Evolutionary conservation across 306 rosid genomes (phyloP), one percentile per base, ranked within the genome.

Genomic region (Hippophae tibetana): DNA sequence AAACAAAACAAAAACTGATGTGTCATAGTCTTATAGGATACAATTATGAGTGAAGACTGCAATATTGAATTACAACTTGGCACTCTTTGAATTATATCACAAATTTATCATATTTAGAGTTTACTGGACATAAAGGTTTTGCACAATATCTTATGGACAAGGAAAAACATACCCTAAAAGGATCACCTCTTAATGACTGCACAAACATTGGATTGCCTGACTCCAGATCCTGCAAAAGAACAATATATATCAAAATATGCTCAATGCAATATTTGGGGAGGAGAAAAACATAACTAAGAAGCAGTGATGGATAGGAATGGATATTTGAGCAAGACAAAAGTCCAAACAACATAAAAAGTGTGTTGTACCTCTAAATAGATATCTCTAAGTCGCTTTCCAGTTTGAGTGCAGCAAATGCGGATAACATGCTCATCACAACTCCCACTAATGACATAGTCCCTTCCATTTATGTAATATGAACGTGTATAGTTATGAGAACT

Each of bases 181-280:
- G 94, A 76, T 86, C 94, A 31, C 83, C 89, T 71, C 94, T 78
- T 79, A 86, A 74, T 73, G 94, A 86, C 70, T 82, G 94, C 75
- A 82, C 89, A 60, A 73, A 86, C 79, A 86, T 76, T 59, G 86
- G 80, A 66, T 75, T 78, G 67, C 84, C 89, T 25, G 67, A 69
- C 70, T 73, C 79, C 62, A 71, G 74, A 46, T 81, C 94, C 94
- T 86, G 81, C 76, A 63, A 43, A 69, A 11, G 43, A 13, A 43
- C 23, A 14, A 11, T 7, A 57, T 61, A 53, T n/a, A 67, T 42
- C 9, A 25, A 31, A 14, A 1, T 49, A 23, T 49, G 8, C 14
- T 48, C 2, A 48, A 48, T 10, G 1, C 14, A 12, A 48, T 9
- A 14, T 48, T 5, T 10, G 13, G 14, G 10, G 2, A 47, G 13